A percentile compares a stretch with the other conserved stretches of the same genome.
phyloP scores from a whole-genome alignment of 192 early-diverging fungal genomes.

The Coemansia sp. region DNA sequence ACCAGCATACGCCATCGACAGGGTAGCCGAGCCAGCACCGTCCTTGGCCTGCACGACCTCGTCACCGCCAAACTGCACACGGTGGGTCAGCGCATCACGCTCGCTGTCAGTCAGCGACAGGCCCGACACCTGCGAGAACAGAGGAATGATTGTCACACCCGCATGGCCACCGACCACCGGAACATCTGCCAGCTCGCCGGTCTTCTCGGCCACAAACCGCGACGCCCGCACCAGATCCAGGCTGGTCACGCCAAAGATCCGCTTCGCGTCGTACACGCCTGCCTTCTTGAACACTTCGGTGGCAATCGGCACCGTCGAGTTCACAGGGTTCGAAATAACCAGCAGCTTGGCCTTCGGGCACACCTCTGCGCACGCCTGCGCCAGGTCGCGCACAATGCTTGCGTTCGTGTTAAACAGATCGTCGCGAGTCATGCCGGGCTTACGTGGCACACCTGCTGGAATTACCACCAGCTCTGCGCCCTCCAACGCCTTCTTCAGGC shows the following conservation, averaged over 20 bases:
- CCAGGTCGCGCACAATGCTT: constrained; percentile 79
- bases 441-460: constrained; percentile 96
- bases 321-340: constrained; percentile 94
- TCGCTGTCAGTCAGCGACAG: constrained; percentile 79
- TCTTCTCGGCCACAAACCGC: constrained; percentile 86
- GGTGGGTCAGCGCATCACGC: constrained; percentile 86
- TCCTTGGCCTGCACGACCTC: constrained; percentile 99
- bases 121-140: constrained; percentile 77
- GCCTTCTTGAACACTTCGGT: constrained; percentile 87
- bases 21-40: constrained; percentile 85
- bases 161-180: constrained; percentile 95
- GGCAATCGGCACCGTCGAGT: constrained; percentile 94
- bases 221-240: constrained; percentile 97
- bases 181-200: constrained; percentile 70
- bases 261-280: constrained; percentile 80
- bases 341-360: constrained; percentile 85
- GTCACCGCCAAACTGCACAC: constrained; percentile 99
- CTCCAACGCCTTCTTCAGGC: constrained; percentile 72
- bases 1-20: constrained; percentile 87
- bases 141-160: constrained; percentile 94
- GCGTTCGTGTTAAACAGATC: constrained; percentile 99
- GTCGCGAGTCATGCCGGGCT: constrained; percentile 99
- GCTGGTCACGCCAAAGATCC: constrained; percentile 95
- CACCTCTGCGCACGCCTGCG: constrained; percentile 72
- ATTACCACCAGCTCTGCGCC: constrained; percentile 87